Percentiles rank a stretch among this genome's conserved stretches.
Conservation (phyloP, 331 rosid genomes). For the Acacia pycnantha region DNA sequence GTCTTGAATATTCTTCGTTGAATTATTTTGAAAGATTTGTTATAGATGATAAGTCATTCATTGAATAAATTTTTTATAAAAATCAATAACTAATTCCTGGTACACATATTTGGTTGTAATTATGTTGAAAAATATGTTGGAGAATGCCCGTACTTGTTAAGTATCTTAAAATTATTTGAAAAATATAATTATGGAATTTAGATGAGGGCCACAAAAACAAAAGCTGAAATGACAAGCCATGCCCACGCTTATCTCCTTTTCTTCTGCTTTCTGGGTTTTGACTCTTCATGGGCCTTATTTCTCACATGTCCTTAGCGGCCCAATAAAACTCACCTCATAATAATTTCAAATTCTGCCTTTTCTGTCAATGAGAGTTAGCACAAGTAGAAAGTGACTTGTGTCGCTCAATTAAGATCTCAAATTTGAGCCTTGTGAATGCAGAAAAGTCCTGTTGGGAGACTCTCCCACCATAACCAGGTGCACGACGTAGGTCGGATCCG, state of each 20-base stretch:
- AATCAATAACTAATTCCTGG: background rate
- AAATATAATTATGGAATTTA: background rate
- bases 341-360: background rate
- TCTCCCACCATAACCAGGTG: no score
- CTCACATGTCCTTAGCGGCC: constrained; percentile 11
- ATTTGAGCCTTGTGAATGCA: no score
- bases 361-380: no score
- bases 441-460: no score
- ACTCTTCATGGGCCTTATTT: constrained; percentile 27
- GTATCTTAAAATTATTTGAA: background rate
- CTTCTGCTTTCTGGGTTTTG: constrained; percentile 11
- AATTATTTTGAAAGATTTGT: background rate
- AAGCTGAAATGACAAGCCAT: constrained; percentile 52
- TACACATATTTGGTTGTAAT: background rate
- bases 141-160: background rate
- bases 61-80: background rate
- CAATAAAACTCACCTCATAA: background rate
- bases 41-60: background rate
- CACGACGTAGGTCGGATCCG: no score
- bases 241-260: constrained; percentile 24
- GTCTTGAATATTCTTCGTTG: background rate
- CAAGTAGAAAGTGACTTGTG: no score
- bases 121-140: background rate
- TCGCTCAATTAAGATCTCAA: no score
- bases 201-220: constrained; percentile 19